phyloP scores from a whole-genome alignment of 2,329 filamentous ascomycete genomes.

The Plectosphaerella cucumerina region DNA sequence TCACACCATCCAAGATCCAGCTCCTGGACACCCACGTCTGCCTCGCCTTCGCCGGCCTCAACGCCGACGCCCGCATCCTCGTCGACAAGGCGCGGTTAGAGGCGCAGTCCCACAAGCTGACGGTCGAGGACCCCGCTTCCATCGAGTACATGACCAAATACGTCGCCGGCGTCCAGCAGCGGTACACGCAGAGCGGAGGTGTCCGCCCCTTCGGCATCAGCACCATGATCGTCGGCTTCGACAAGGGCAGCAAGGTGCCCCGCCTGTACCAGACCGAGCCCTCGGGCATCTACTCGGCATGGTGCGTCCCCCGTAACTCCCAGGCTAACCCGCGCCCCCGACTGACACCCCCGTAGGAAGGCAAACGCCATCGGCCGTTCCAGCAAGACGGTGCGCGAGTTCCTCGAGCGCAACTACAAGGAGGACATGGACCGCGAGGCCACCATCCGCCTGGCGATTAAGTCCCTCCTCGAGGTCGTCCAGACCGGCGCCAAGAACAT shows the following conservation, averaged over 20 bases:
- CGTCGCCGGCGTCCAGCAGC: slow-evolving; percentile 94
- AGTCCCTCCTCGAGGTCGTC: slow-evolving; percentile 95
- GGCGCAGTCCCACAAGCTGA: slow-evolving; percentile 94
- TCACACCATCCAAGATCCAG: slow-evolving; percentile 98
- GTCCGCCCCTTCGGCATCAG: slow-evolving; percentile 74
- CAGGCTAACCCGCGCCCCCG: not conserved
- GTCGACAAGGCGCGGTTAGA: slow-evolving; percentile 97
- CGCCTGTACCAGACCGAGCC: slow-evolving; percentile 97
- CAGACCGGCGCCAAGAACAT: slow-evolving; percentile 99
- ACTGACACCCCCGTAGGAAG: slow-evolving; percentile 63
- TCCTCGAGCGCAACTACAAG: slow-evolving; percentile 98
- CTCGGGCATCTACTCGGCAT: slow-evolving; percentile 98
- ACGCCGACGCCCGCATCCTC: slow-evolving; percentile 95
- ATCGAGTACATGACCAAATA: slow-evolving; percentile 99
- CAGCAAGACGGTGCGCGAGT: slow-evolving; percentile 98
- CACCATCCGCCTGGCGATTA: slow-evolving; percentile 95
- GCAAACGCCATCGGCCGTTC: slow-evolving; percentile 97
- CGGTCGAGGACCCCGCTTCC: slow-evolving; percentile 93
- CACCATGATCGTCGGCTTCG: slow-evolving; percentile 88
- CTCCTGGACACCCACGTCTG: slow-evolving; percentile 94
- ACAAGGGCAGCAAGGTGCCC: slow-evolving; percentile 83
- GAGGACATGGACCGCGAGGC: slow-evolving; percentile 94
- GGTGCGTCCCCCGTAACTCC: slow-evolving; percentile 57
- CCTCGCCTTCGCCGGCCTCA: slow-evolving; percentile 93
- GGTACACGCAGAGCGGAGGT: slow-evolving; percentile 98